Conservation (phyloP, 257 asterid genomes). For the Jacaranda mimosifolia region DNA sequence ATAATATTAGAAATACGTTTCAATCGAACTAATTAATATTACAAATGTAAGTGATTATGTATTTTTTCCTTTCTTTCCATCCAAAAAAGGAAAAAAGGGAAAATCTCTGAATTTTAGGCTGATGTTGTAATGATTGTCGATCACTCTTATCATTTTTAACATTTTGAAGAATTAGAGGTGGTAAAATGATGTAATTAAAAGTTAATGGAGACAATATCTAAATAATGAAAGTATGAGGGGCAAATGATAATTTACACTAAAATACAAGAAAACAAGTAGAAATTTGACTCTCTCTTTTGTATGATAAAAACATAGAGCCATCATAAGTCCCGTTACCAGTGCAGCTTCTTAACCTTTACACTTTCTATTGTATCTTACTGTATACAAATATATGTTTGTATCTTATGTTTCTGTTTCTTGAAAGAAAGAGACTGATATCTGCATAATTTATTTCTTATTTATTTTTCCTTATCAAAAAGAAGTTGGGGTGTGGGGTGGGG, state of each 20-base stretch:
- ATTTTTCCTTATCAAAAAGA: slow-evolving; percentile 10
- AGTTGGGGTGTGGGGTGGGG: slow-evolving; percentile 27
- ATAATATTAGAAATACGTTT: no score
- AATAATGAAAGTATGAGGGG: slow-evolving; percentile 7
- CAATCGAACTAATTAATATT: no score
- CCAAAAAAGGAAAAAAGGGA: no score
- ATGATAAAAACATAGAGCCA: slow-evolving; percentile 7
- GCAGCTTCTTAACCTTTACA: slow-evolving; percentile 31
- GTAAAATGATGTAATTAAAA: background rate
- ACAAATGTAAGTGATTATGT: no score
- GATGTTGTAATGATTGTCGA: no score
- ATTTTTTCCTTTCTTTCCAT: no score
- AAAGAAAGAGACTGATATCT: slow-evolving; percentile 11
- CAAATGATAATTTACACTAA: background rate
- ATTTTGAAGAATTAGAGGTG: background rate
- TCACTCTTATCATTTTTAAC: background rate
- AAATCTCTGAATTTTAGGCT: no score
- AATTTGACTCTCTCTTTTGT: slow-evolving; percentile 34
- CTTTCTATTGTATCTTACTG: background rate
- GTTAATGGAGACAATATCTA: background rate
- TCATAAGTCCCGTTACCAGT: slow-evolving; percentile 30
- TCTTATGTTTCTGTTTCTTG: background rate
- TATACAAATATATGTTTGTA: background rate
- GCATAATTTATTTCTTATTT: slow-evolving; percentile 28
- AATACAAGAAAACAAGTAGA: slow-evolving; percentile 15